A percentile compares a stretch with the other conserved stretches of the same genome.
These are phyloP conservation scores for Coemansia sp. DNA, from an alignment of 192 early-diverging fungal genomes.

Conservation along the genomic window DNA sequence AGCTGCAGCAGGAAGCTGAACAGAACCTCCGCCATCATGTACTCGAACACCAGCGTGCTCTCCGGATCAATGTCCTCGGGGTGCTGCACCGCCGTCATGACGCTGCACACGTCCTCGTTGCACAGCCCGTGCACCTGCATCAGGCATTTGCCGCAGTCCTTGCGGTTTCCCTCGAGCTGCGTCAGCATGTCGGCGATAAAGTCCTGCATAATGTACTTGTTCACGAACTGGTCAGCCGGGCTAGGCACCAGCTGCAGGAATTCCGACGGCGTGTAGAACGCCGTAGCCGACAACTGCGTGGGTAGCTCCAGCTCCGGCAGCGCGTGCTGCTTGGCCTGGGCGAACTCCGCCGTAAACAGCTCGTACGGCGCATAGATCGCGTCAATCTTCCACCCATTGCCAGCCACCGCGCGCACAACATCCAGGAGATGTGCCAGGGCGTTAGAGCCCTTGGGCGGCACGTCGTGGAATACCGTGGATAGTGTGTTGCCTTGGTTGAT, in stretches of 20 bases:
- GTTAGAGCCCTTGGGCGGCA: conserved; percentile 29
- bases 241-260: conserved; percentile 45
- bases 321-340: conserved; percentile 39
- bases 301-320: conserved; percentile 44
- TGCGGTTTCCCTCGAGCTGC: conserved; percentile 90
- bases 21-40: conserved; percentile 58
- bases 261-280: conserved; percentile 34
- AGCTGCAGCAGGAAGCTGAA: conserved; percentile 61
- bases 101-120: conserved; percentile 54
- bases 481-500: conserved; percentile 17
- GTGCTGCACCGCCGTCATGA: conserved; percentile 32
- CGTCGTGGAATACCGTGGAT: conserved; percentile 37
- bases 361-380: conserved; percentile 36
- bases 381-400: conserved; percentile 37
- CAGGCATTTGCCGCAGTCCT: conserved; percentile 79
- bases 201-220: conserved; percentile 71
- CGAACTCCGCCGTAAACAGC: conserved; percentile 40
- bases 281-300: conserved; percentile 3
- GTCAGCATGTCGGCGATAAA: conserved; percentile 75
- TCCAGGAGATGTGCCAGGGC: conserved; percentile 34
- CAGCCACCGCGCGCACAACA: conserved; percentile 27
- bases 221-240: conserved; percentile 34
- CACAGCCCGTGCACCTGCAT: conserved; percentile 63
- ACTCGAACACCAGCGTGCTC: conserved; percentile 56
- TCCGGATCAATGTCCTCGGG: conserved; percentile 39